These are phyloP conservation scores for Fragaria vesca DNA, from an alignment of 306 rosid species.

Conservation along the genomic window DNA sequence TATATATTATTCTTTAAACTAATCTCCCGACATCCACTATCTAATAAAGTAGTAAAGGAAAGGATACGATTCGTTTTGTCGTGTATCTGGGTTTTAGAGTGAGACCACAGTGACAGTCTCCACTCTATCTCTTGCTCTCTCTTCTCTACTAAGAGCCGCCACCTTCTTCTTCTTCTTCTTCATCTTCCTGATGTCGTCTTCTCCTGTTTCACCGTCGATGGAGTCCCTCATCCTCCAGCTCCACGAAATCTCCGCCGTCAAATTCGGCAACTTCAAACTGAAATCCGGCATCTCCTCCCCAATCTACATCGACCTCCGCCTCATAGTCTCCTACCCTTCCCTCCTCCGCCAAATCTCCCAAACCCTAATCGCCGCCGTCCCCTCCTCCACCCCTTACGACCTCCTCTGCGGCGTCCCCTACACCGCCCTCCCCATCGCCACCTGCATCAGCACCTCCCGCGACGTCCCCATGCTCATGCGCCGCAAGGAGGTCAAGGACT, in stretches of 20 bases:
- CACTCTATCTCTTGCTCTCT: not conserved
- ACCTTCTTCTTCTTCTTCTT: not conserved
- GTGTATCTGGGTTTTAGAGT: too few species aligned
- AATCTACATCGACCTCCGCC: constrained; percentile 85
- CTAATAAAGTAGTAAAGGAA: too few species aligned
- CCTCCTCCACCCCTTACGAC: constrained; percentile 53
- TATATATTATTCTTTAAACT: too few species aligned
- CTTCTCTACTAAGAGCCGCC: not conserved
- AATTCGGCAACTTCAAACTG: constrained; percentile 88
- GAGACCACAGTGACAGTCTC: not conserved
- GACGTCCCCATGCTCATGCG: constrained; percentile 88
- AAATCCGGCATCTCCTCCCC: constrained; percentile 92
- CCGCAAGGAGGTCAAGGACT: constrained; percentile 89
- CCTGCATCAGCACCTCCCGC: constrained; percentile 53
- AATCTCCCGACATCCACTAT: too few species aligned
- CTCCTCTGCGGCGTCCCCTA: constrained; percentile 88
- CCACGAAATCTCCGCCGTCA: constrained; percentile 88
- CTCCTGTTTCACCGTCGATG: constrained; percentile 30
- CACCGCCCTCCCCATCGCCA: constrained; percentile 91
- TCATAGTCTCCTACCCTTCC: constrained; percentile 78
- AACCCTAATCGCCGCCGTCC: constrained; percentile 61
- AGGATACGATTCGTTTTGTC: too few species aligned
- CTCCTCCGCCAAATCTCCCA: constrained; percentile 75
- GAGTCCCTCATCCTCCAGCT: constrained; percentile 75
- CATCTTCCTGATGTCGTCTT: constrained; percentile 5